These are phyloP conservation scores for Rhodotorula sp. DNA, from an alignment of 1,284 basidiomycete species.

Conservation along the genomic window DNA sequence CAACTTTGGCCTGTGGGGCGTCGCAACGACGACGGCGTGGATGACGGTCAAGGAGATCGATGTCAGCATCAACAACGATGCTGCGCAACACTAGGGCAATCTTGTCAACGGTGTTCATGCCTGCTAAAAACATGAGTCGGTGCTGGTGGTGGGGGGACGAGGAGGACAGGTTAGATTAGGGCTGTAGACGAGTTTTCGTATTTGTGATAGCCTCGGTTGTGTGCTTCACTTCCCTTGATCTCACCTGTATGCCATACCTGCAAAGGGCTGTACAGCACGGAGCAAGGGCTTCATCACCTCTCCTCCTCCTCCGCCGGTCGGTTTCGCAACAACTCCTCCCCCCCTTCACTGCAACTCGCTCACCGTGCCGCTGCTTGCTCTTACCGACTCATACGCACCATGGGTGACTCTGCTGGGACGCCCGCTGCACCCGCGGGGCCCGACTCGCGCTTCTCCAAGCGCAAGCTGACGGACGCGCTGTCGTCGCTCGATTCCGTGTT, in stretches of 20 bases:
- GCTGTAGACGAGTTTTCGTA: too few relatives aligned
- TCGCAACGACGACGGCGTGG: slow-evolving; percentile 46
- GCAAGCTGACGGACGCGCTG: slow-evolving; percentile 4
- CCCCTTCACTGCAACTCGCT: background rate
- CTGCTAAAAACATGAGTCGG: too few relatives aligned
- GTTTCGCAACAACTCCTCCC: background rate
- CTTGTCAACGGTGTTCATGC: too few relatives aligned
- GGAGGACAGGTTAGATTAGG: too few relatives aligned
- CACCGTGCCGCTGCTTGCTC: background rate
- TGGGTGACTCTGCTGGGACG: background rate
- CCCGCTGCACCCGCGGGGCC: background rate
- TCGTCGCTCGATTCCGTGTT: slow-evolving; percentile 12
- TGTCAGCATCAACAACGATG: background rate
- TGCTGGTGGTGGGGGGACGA: too few relatives aligned
- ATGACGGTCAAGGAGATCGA: slow-evolving; percentile 47
- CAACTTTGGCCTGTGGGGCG: slow-evolving; percentile 47
- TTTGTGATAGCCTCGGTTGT: too few relatives aligned
- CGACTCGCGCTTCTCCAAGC: slow-evolving; percentile 7
- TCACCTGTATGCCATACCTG: too few relatives aligned
- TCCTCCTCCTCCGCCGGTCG: too few relatives aligned
- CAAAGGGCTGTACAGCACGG: too few relatives aligned
- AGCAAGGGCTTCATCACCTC: too few relatives aligned
- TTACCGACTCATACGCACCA: background rate
- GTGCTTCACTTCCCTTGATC: too few relatives aligned
- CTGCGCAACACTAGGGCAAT: background rate